Evolutionary conservation across 2,329 filamentous ascomycete genomes (phyloP).

Genomic region (Aureobasidium namibiae): DNA sequence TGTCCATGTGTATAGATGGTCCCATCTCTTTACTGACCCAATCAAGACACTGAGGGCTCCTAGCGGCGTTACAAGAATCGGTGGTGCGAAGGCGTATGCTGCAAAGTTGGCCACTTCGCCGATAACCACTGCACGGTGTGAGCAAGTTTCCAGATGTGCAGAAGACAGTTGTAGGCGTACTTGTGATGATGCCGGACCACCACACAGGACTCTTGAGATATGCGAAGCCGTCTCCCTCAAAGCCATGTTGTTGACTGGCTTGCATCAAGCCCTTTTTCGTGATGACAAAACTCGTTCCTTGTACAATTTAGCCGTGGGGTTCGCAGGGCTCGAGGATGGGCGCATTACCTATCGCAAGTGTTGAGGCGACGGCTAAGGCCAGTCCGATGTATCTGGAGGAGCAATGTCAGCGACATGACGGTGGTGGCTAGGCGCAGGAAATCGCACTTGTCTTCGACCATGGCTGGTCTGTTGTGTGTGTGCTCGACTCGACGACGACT

Average conservation of each 20-base stretch:
- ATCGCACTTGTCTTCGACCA: constrained; percentile 12
- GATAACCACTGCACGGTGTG: constrained; percentile 60
- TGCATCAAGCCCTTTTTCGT: constrained; percentile 97
- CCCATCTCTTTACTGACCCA: constrained; percentile 40
- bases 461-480: constrained; percentile 2
- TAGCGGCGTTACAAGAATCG: constrained; percentile 93
- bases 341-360: constrained; percentile 61
- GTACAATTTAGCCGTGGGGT: background rate
- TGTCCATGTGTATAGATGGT: constrained; percentile 2
- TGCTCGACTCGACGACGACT: background rate
- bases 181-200: constrained; percentile 90
- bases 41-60: constrained; percentile 92
- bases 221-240: constrained; percentile 91
- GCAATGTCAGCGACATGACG: background rate
- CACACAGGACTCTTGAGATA: constrained; percentile 93
- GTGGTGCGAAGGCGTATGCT: constrained; percentile 94
- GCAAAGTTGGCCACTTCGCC: constrained; percentile 97
- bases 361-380: constrained; percentile 65
- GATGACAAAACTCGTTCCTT: constrained; percentile 94
- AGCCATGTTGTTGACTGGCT: constrained; percentile 83
- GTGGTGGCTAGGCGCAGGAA: background rate
- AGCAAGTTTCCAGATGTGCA: constrained; percentile 7
- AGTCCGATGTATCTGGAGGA: constrained; percentile 62
- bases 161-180: constrained; percentile 42
- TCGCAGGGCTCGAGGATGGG: constrained; percentile 22